Evolutionary conservation across 192 early-diverging fungal genomes (phyloP).

Genomic region (Phlyctochytrium planicorne): DNA sequence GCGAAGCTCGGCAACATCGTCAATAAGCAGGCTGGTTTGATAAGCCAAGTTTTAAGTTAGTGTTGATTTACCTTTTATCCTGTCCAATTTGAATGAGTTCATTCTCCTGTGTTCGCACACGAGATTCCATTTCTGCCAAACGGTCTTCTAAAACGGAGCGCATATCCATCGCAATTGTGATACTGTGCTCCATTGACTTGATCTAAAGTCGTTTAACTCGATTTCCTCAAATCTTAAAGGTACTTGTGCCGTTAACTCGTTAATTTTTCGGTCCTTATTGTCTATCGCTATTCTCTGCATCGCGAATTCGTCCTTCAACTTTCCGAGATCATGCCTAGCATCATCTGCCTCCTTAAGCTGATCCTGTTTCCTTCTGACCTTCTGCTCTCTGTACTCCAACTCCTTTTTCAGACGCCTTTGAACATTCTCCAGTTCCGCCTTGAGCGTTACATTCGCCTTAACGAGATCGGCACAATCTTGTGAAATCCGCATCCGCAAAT

Average conservation of each 20-base stretch:
- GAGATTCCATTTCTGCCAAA: slow-evolving; percentile 28
- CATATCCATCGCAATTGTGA: slow-evolving; percentile 30
- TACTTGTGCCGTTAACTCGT: slow-evolving; percentile 35
- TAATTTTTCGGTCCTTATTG: slow-evolving; percentile 35
- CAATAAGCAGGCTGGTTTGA: slow-evolving; percentile 34
- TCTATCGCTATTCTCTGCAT: slow-evolving; percentile 42
- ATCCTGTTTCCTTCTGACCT: slow-evolving; percentile 25
- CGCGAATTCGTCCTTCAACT: slow-evolving; percentile 34
- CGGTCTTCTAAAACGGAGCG: slow-evolving; percentile 36
- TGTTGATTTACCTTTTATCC: slow-evolving; percentile 35
- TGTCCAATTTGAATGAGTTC: slow-evolving; percentile 42
- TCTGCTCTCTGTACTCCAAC: slow-evolving; percentile 28
- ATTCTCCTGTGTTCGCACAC: slow-evolving; percentile 22
- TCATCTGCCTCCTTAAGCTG: slow-evolving; percentile 31
- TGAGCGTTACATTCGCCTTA: slow-evolving; percentile 33
- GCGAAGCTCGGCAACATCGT: slow-evolving; percentile 39
- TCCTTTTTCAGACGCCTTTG: slow-evolving; percentile 31
- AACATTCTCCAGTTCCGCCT: slow-evolving; percentile 35
- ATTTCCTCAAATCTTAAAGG: neutral
- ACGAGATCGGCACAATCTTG: slow-evolving; percentile 42
- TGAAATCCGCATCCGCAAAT: slow-evolving; percentile 30
- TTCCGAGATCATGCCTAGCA: slow-evolving; percentile 18
- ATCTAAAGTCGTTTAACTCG: slow-evolving; percentile 6
- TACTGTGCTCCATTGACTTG: slow-evolving; percentile 26
- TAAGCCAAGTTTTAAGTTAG: neutral